Evolutionary conservation across 164 flowering plant genomes (phyloP), one percentile per base, ranked within the genome.

Genomic region (Vitis rotundifolia): DNA sequence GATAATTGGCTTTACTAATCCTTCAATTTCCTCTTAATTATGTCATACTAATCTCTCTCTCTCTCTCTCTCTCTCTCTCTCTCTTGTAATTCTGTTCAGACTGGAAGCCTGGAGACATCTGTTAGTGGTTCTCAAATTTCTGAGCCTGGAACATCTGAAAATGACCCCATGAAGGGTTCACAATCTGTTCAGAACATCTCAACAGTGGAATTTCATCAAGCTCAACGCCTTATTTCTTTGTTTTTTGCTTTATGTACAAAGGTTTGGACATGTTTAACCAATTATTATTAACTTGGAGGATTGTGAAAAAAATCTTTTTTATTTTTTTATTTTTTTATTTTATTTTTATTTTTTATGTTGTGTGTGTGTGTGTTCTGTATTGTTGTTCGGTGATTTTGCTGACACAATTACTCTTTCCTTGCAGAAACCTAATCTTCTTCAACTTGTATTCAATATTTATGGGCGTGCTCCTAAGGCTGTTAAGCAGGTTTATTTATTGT

Each of bases 161-260:
- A 68, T 81, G 88, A 88, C 47, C 67, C 79, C 15, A 28, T 29
- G 18, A 89, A 69, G 71, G 85, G 66, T 49, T 69, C 49, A 50
- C 80, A 80, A 70, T 54, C 76, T 1, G 68, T 53, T 16, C 79
- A 75, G 55, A 77, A 63, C 71, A 75, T 51, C 76, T 73, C 86
- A 31, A 31, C 68, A 13, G 47, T 87, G 64, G 79, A 90, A 48
- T 58, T 83, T 68, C 72, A 88, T 68, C 88, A 87, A 75, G 95
- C 96, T 75, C 94, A 91, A 70, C 78, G 87, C 58, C 79, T 69
- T 53, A 85, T 88, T 71, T 93, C 99, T 22, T 82, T 96, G 62
- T 92, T 80, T 88, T 96, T 96, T 83, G 93, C 99, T 69, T 79
- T 96, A 69, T 93, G 98, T 71, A 85, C 88, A 63, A 89, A 96